Percentiles rank a stretch among this genome's conserved stretches.
Evolutionary conservation across 805 yeast genomes (phyloP).

Genomic region (Cyberlindnera maclurae): DNA sequence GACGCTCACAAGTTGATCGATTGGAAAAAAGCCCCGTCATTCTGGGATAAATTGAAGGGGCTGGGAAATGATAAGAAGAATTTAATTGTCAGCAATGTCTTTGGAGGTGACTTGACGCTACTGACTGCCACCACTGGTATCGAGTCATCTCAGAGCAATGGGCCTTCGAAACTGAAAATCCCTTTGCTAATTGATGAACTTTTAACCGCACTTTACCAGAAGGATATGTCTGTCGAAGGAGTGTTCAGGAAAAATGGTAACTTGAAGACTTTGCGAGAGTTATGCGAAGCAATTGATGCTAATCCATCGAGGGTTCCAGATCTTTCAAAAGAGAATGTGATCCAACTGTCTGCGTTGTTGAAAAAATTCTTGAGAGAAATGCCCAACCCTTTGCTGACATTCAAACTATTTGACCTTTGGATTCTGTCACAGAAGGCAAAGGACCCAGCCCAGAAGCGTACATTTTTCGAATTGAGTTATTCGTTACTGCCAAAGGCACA

Average conservation of each 20-base stretch:
- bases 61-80: slow-evolving; percentile 20
- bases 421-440: slow-evolving; percentile 53
- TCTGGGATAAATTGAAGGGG: slow-evolving; percentile 37
- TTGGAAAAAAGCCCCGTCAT: slow-evolving; percentile 28
- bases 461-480: slow-evolving; percentile 57
- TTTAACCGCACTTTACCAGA: slow-evolving; percentile 72
- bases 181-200: slow-evolving; percentile 87
- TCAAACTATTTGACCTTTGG: slow-evolving; percentile 71
- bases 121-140: slow-evolving; percentile 68
- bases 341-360: slow-evolving; percentile 87
- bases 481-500: slow-evolving; percentile 75
- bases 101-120: slow-evolving; percentile 69
- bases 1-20: slow-evolving; percentile 28
- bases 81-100: slow-evolving; percentile 40
- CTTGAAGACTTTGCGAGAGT: slow-evolving; percentile 68
- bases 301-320: slow-evolving; percentile 68
- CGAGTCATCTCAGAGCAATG: slow-evolving; percentile 79
- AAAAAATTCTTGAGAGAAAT: slow-evolving; percentile 88
- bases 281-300: slow-evolving; percentile 66
- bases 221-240: slow-evolving; percentile 94
- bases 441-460: slow-evolving; percentile 38
- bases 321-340: slow-evolving; percentile 69
- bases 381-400: slow-evolving; percentile 86
- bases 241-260: slow-evolving; percentile 95
- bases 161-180: slow-evolving; percentile 69